Evolutionary conservation across 768 basidiomycete genomes (phyloP), one percentile per base, ranked within the genome.

Genomic region (Leucocoprinus leucothites): DNA sequence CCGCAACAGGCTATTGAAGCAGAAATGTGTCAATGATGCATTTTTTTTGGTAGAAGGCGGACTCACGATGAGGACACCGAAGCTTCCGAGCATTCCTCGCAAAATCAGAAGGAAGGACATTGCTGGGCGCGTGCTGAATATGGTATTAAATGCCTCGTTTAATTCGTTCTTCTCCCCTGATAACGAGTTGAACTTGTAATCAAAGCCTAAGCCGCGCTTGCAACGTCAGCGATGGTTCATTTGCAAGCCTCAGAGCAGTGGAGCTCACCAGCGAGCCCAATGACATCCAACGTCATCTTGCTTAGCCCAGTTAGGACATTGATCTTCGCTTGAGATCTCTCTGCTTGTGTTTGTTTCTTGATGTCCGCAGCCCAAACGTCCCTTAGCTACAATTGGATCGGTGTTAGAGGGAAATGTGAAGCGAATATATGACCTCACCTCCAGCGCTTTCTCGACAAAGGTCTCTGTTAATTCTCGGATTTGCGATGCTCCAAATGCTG

Each of bases 211-310:
- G 3, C 47, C 40, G 11, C 9, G 42, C 4, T 38, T 13, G 16
- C 2, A 48, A 26, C 43, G 7, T 26, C 45, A 47, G 3, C 24
- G 9, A 21, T 19, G 24, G 2, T 2, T 45, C 2, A 2, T 7
- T 11, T 14, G 16, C 19, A 19, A 26, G 8, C 16, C 21, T 25
- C 9, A 19, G 1, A 9, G 13, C 11, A 13, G 28, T 31, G 9
- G 19, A 16, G 22, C 40, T 24, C 26, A 44, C 51, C 51, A 1
- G 51, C 83, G 31, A 86, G 72, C 5, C 87, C 87, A 46, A 92
- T 91, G 52, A 89, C 80, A 58, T 92, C 91, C 8, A 92, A 72
- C 3, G 89, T 90, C 47, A 80, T 79, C 53, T 80, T 81, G 40
- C 81, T 82, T 2, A 91, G 71, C 81, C 84, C 89, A 3, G 74